Evolutionary conservation across 805 yeast species (phyloP).

Genomic region (Ogataea naganishii): DNA sequence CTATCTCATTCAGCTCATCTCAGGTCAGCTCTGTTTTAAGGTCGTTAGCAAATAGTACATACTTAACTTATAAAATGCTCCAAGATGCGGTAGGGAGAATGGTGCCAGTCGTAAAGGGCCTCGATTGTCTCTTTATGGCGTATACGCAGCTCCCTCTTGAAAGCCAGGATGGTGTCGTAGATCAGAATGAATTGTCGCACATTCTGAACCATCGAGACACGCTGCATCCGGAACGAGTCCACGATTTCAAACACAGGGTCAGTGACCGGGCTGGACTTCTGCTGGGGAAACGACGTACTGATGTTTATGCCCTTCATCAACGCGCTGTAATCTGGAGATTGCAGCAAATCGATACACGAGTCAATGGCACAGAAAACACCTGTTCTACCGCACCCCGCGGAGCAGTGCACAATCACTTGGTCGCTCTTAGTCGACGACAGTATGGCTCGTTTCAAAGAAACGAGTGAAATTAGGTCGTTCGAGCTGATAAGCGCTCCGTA

Average conservation of each 20-base stretch:
- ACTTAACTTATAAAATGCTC: conserved; percentile 2
- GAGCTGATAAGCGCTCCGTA: conserved; percentile 54
- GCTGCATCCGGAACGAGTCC: conserved; percentile 38
- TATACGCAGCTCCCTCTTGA: conserved; percentile 8
- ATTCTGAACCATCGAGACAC: conserved; percentile 54
- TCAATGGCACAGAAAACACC: conserved; percentile 81
- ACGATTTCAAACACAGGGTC: conserved; percentile 41
- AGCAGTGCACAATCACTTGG: conserved; percentile 63
- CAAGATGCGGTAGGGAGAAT: conserved; percentile 1
- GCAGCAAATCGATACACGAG: conserved; percentile 37
- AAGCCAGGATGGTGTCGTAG: conserved; percentile 31
- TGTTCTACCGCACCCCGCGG: conserved; percentile 96
- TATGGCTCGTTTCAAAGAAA: conserved; percentile 28
- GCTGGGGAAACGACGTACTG: conserved; percentile 6
- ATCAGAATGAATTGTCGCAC: conserved; percentile 44
- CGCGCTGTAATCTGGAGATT: background rate
- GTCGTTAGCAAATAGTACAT: too few species aligned
- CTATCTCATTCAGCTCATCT: too few species aligned
- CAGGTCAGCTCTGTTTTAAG: too few species aligned
- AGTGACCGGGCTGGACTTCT: too few species aligned
- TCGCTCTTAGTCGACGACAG: conserved; percentile 8
- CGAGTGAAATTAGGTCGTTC: conserved; percentile 46
- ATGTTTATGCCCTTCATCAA: background rate
- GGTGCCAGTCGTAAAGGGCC: too few species aligned
- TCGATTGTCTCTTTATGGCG: background rate